Conservation (phyloP, 331 rosid genomes). For the Quercus phellos region DNA sequence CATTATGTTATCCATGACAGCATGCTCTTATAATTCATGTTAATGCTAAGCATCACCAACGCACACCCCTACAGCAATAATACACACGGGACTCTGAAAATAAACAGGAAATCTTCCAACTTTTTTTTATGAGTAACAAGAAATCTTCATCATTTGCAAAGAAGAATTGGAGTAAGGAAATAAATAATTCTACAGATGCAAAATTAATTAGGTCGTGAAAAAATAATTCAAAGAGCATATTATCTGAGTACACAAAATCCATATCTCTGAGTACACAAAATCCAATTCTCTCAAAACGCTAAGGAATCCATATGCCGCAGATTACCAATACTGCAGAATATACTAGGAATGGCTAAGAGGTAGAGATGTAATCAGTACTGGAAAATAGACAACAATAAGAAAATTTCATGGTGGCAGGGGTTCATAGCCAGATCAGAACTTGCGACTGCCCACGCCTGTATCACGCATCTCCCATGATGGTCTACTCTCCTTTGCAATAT, state of each 20-base stretch:
- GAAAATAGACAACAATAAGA: neutral
- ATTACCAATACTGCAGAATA: neutral
- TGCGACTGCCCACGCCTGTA: neutral
- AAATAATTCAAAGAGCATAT: neutral
- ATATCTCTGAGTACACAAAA: neutral
- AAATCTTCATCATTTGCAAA: too few species aligned
- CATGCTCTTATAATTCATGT: too few species aligned
- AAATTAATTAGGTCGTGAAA: neutral
- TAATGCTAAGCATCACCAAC: too few species aligned
- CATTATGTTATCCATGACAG: too few species aligned
- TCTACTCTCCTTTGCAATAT: conserved; percentile 55
- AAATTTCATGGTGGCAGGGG: neutral
- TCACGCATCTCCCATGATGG: conserved; percentile 78
- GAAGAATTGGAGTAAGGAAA: too few species aligned
- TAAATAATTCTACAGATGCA: neutral
- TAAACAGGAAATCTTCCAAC: too few species aligned
- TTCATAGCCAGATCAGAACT: neutral
- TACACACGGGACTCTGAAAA: too few species aligned
- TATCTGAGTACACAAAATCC: neutral
- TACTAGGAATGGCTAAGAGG: neutral
- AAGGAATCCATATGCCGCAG: conserved; percentile 9
- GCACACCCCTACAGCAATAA: too few species aligned
- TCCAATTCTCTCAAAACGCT: neutral
- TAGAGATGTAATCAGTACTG: neutral
- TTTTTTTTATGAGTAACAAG: too few species aligned